Evolutionary conservation across 2,329 filamentous ascomycete species (phyloP).

Genomic region (Penicillium glabrum): DNA sequence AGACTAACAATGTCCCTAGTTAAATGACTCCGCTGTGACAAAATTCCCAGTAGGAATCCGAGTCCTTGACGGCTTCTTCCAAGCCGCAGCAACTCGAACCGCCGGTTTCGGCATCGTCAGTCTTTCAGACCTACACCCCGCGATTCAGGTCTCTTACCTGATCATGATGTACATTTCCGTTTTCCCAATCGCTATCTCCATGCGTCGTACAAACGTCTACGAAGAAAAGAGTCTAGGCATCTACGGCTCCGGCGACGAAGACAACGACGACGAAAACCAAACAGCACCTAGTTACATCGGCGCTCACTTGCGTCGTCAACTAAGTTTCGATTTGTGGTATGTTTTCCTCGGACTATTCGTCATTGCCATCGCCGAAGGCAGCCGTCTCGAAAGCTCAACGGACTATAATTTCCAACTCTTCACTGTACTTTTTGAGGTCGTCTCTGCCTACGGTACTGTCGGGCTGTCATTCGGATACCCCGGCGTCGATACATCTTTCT

Average conservation of each 20-base stretch:
- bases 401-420: constrained; percentile 66
- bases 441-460: constrained; percentile 92
- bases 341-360: constrained; percentile 93
- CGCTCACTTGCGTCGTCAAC: constrained; percentile 84
- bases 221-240: constrained; percentile 71
- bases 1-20: constrained; percentile 44
- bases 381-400: constrained; percentile 62
- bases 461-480: constrained; percentile 85
- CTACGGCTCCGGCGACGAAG: constrained; percentile 63
- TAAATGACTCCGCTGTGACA: constrained; percentile 70
- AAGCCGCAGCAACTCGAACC: constrained; percentile 84
- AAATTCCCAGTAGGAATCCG: constrained; percentile 69
- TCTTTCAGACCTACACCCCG: constrained; percentile 76
- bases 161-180: constrained; percentile 99
- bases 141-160: constrained; percentile 88
- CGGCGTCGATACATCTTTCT: constrained; percentile 74
- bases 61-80: constrained; percentile 84
- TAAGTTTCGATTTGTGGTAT: constrained; percentile 98
- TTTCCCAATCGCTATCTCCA: constrained; percentile 92
- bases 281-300: constrained; percentile 79
- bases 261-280: constrained; percentile 52
- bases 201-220: constrained; percentile 93
- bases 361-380: constrained; percentile 83
- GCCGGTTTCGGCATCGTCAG: constrained; percentile 86
- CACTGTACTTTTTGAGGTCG: constrained; percentile 74